Conservation (phyloP, 1,284 basidiomycete genomes). For the Cryptococcus maquisensis region DNA sequence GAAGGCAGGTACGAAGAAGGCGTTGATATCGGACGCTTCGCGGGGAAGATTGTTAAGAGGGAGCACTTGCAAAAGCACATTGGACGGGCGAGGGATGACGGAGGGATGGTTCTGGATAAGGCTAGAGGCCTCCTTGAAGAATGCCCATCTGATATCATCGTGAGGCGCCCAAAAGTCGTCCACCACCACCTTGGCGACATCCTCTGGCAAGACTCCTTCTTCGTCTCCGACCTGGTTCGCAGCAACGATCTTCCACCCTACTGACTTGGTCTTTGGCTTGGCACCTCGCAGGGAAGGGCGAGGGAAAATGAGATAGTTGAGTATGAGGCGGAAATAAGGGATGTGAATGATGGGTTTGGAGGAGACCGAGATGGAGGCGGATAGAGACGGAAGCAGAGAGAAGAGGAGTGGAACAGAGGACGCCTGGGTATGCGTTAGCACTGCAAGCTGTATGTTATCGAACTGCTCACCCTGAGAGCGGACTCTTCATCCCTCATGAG, state of each 20-base stretch:
- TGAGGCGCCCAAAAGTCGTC: slow-evolving; percentile 50
- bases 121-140: slow-evolving; percentile 66
- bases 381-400: slow-evolving; percentile 72
- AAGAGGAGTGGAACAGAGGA: slow-evolving; percentile 75
- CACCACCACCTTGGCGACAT: slow-evolving; percentile 55
- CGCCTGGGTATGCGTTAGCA: slow-evolving; percentile 51
- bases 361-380: slow-evolving; percentile 52
- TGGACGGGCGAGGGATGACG: slow-evolving; percentile 49
- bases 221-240: slow-evolving; percentile 32
- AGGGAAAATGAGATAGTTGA: slow-evolving; percentile 38
- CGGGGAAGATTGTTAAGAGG: slow-evolving; percentile 78
- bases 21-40: slow-evolving; percentile 66
- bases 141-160: slow-evolving; percentile 85
- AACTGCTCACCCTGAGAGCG: slow-evolving; percentile 55
- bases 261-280: slow-evolving; percentile 24
- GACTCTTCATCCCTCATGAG: slow-evolving; percentile 70
- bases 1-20: slow-evolving; percentile 79
- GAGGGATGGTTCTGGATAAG: slow-evolving; percentile 1
- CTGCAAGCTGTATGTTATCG: slow-evolving; percentile 1
- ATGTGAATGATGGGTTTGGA: slow-evolving; percentile 30
- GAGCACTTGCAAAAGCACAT: slow-evolving; percentile 72
- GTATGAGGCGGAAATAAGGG: slow-evolving; percentile 42
- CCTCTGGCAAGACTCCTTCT: slow-evolving; percentile 57
- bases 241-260: slow-evolving; percentile 13
- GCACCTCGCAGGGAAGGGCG: slow-evolving; percentile 39